phyloP scores from a whole-genome alignment of 2,329 filamentous ascomycete genomes.

The Pseudopithomyces maydicus region DNA sequence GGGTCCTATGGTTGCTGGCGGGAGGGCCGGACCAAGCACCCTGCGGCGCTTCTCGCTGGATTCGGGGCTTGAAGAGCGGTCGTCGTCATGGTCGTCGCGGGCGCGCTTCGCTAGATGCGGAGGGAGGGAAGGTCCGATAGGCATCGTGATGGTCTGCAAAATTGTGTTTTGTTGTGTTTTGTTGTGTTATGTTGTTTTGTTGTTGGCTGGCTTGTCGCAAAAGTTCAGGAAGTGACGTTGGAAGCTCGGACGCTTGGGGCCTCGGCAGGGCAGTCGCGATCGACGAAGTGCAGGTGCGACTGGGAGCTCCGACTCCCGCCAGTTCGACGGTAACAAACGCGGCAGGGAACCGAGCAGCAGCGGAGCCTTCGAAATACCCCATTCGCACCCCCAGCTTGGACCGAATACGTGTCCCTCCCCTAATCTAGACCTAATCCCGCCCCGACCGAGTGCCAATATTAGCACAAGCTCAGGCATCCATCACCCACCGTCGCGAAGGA shows the following conservation, averaged over 20 bases:
- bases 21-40: conserved; percentile 61
- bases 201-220: not conserved
- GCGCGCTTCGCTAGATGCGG: conserved; percentile 64
- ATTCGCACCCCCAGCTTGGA: not conserved
- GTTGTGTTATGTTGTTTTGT: too few relatives aligned
- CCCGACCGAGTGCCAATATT: not conserved
- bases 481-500: conserved; percentile 13
- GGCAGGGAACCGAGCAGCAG: not conserved
- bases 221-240: conserved; percentile 10
- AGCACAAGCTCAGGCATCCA: conserved; percentile 12
- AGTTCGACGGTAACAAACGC: not conserved
- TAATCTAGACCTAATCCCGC: not conserved
- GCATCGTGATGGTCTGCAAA: conserved; percentile 55
- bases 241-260: conserved; percentile 27
- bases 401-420: not conserved
- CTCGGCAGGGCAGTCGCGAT: conserved; percentile 15
- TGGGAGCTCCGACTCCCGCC: conserved; percentile 21
- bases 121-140: conserved; percentile 73
- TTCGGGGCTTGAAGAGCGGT: conserved; percentile 47
- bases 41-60: conserved; percentile 56
- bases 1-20: conserved; percentile 58
- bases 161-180: conserved; percentile 3
- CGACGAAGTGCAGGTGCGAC: conserved; percentile 16
- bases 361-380: not conserved
- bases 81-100: conserved; percentile 52